phyloP scores from a whole-genome alignment of 176 grass and related monocot genomes.

The Saccharum officinarum region DNA sequence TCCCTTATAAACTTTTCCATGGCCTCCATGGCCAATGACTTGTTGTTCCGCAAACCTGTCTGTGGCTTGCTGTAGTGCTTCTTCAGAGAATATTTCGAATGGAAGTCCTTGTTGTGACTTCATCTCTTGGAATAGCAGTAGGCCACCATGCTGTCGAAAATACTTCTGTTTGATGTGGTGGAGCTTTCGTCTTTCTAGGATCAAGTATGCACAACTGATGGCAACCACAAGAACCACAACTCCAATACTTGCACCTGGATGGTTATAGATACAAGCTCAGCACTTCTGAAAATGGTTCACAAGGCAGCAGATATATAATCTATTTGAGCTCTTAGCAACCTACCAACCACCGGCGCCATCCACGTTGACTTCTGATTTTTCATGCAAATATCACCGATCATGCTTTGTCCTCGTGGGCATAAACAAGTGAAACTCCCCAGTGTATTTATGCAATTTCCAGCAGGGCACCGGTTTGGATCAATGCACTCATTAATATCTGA shows the following conservation, averaged over 20 bases:
- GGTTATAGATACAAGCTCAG: neutral
- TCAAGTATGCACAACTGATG: neutral
- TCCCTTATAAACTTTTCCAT: conserved; percentile 5
- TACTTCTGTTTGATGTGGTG: neutral
- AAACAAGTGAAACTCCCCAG: neutral
- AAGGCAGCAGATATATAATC: neutral
- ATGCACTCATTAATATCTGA: conserved; percentile 35
- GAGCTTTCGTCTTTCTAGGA: neutral
- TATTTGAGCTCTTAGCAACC: neutral
- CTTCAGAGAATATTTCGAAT: conserved; percentile 12
- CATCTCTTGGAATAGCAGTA: neutral
- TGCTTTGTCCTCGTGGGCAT: neutral
- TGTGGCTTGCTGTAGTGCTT: neutral
- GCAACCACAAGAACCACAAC: neutral
- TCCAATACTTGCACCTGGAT: conserved; percentile 7
- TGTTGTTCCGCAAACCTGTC: neutral
- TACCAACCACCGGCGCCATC: neutral
- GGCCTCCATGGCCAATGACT: neutral
- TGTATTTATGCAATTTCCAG: neutral
- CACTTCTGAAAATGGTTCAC: neutral
- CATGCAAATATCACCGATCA: neutral
- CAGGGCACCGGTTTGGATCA: neutral
- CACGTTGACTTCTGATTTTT: neutral
- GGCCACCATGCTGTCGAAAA: neutral
- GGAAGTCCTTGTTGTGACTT: neutral